phyloP scores from a whole-genome alignment of 2,329 filamentous ascomycete genomes.

The Beauveria scarabaeidicola region DNA sequence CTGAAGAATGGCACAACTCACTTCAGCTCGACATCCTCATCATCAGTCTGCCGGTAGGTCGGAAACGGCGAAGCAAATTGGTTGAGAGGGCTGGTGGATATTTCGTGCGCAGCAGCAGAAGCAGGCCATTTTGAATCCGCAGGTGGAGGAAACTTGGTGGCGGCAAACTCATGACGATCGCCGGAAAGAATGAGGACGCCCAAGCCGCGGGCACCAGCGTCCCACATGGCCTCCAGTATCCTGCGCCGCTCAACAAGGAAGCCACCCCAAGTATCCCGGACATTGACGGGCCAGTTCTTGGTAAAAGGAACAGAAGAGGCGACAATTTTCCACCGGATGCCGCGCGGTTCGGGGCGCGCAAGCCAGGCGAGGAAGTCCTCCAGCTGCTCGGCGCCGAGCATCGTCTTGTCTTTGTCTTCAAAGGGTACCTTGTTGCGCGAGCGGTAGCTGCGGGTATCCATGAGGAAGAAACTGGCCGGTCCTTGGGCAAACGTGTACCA shows the following conservation, averaged over 20 bases:
- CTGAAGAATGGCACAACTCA: conserved; percentile 38
- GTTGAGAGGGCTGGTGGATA: conserved; percentile 80
- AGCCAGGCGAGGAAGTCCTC: conserved; percentile 74
- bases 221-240: conserved; percentile 89
- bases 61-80: conserved; percentile 88
- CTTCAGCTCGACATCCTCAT: conserved; percentile 77
- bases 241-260: conserved; percentile 72
- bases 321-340: conserved; percentile 89
- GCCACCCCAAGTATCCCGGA: conserved; percentile 87
- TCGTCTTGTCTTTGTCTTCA: conserved; percentile 63
- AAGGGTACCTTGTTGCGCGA: conserved; percentile 55
- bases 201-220: conserved; percentile 62
- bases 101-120: conserved; percentile 70
- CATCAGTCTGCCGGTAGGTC: conserved; percentile 74
- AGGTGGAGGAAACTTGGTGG: conserved; percentile 67
- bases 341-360: conserved; percentile 58
- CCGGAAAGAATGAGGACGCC: conserved; percentile 81
- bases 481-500: conserved; percentile 89
- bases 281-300: conserved; percentile 91
- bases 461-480: conserved; percentile 86
- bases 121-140: conserved; percentile 53
- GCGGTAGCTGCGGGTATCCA: conserved; percentile 85
- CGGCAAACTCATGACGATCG: conserved; percentile 94
- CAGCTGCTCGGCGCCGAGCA: conserved; percentile 76
- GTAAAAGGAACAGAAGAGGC: conserved; percentile 90